phyloP scores from a whole-genome alignment of 1,284 basidiomycete species.

The Caloboletus firmus region DNA sequence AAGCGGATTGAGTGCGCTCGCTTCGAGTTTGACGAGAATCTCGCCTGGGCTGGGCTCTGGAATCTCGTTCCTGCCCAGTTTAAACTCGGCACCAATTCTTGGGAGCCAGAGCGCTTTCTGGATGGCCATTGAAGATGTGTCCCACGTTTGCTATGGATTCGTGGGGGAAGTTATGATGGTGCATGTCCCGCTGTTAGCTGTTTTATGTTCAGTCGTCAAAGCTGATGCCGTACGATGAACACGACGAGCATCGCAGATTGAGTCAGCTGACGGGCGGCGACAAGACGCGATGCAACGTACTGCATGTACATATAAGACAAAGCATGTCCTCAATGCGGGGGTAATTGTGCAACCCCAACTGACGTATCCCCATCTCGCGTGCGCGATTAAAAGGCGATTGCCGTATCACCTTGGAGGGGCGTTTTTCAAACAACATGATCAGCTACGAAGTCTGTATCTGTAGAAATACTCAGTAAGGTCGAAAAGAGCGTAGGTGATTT shows the following conservation, averaged over 20 bases:
- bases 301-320: too few species aligned
- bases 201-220: background rate
- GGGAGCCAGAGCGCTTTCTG: constrained; percentile 26
- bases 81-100: constrained; percentile 12
- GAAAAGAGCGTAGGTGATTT: background rate
- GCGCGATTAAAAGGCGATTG: background rate
- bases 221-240: background rate
- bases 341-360: background rate
- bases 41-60: constrained; percentile 20
- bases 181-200: too few species aligned
- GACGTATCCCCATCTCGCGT: background rate
- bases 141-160: background rate
- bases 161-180: background rate
- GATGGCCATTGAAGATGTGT: background rate
- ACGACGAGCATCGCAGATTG: background rate
- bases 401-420: background rate
- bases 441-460: background rate
- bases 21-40: constrained; percentile 21
- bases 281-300: background rate
- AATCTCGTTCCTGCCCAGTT: constrained; percentile 10
- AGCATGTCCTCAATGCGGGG: background rate
- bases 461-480: background rate
- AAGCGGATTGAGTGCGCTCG: constrained; percentile 16
- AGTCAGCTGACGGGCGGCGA: too few species aligned
- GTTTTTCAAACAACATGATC: background rate